Evolutionary conservation across 2,329 filamentous ascomycete species (phyloP).

Genomic region (Botrytis porri): DNA sequence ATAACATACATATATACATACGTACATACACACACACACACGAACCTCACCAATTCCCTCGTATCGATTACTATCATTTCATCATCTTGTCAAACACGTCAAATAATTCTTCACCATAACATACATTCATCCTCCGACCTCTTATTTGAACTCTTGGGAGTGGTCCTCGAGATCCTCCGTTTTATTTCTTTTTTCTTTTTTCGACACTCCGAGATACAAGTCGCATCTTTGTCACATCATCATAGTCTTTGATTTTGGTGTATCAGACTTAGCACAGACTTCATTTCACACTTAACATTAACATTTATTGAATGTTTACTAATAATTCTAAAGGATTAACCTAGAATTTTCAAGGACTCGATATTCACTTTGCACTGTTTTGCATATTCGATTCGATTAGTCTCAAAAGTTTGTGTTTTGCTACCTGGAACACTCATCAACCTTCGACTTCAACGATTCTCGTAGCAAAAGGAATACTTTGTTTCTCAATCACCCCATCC

Average conservation of each 20-base stretch:
- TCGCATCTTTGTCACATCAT: slow-evolving; percentile 15
- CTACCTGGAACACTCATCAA: slow-evolving; percentile 29
- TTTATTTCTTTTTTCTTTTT: background rate
- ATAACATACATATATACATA: background rate
- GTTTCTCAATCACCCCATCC: slow-evolving; percentile 12
- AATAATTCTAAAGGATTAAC: slow-evolving; percentile 24
- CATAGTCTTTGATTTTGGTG: slow-evolving; percentile 18
- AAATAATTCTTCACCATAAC: background rate
- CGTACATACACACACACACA: background rate
- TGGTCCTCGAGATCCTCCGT: background rate
- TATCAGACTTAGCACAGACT: slow-evolving; percentile 27
- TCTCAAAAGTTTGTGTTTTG: slow-evolving; percentile 28
- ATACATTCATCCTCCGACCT: background rate
- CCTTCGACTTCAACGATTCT: slow-evolving; percentile 20
- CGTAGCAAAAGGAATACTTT: background rate
- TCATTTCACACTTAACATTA: slow-evolving; percentile 8
- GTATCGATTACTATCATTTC: background rate
- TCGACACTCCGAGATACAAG: slow-evolving; percentile 4
- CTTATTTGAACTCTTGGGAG: no score
- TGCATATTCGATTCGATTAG: slow-evolving; percentile 33
- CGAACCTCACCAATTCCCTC: background rate
- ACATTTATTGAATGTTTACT: slow-evolving; percentile 21
- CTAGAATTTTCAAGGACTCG: slow-evolving; percentile 23
- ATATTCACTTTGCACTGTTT: slow-evolving; percentile 23
- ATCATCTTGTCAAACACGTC: background rate